Percentiles rank a stretch among this genome's conserved stretches.
Conservation (phyloP, 139 green algal species). For the Chlamydomonas sphaeroides region DNA sequence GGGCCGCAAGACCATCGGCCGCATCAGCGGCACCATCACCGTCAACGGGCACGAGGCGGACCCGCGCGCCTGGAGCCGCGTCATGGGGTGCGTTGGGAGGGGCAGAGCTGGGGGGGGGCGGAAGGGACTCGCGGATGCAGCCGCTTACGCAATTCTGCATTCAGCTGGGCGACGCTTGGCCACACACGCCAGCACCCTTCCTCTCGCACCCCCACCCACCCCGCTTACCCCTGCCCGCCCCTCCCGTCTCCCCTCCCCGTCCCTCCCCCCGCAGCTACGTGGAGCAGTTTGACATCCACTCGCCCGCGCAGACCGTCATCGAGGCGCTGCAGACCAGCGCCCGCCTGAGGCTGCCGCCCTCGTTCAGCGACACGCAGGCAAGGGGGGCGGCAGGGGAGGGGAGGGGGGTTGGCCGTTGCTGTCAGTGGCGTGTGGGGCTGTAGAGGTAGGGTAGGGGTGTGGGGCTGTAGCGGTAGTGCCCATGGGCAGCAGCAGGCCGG, state of each 20-base stretch:
- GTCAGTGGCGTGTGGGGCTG: no score
- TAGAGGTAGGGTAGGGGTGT: no score
- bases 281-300: slow-evolving; percentile 60
- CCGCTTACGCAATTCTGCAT: no score
- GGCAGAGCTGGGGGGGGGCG: neutral
- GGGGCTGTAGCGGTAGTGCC: no score
- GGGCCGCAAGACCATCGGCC: slow-evolving; percentile 77
- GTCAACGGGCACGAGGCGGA: slow-evolving; percentile 70
- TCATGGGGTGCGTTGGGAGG: slow-evolving; percentile 59
- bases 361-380: slow-evolving; percentile 28
- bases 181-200: no score
- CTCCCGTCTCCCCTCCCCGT: neutral
- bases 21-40: slow-evolving; percentile 70
- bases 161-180: no score
- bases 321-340: slow-evolving; percentile 76
- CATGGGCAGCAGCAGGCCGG: no score
- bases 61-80: slow-evolving; percentile 69
- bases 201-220: no score
- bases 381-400: no score
- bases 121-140: no score
- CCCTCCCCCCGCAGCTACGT: slow-evolving; percentile 5
- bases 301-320: slow-evolving; percentile 67
- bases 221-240: neutral
- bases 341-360: slow-evolving; percentile 57
- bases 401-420: no score